Conservation (phyloP, 768 basidiomycete species). For the Calocybe gangraenosa region DNA sequence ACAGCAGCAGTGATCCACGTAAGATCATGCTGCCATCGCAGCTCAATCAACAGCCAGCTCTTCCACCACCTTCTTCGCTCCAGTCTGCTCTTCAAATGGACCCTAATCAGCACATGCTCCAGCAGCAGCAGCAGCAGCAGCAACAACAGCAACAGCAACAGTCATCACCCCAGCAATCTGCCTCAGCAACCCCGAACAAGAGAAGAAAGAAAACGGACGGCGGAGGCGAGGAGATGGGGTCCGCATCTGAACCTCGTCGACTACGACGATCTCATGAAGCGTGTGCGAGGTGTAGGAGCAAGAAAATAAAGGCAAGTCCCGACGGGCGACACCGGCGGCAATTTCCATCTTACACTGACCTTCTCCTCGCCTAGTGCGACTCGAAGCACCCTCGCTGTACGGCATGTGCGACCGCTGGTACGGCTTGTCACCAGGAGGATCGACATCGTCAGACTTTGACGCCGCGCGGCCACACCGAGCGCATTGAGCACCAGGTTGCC, state of each 20-base stretch:
- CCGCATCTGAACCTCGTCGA: constrained; percentile 70
- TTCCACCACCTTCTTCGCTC: constrained; percentile 41
- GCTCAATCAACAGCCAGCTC: constrained; percentile 25
- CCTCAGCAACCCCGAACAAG: constrained; percentile 35
- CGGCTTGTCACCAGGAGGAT: constrained; percentile 83
- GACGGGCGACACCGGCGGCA: constrained; percentile 77
- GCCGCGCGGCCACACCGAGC: constrained; percentile 79
- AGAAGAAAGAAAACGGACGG: constrained; percentile 56
- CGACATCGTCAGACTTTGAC: constrained; percentile 84
- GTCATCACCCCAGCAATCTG: constrained; percentile 18
- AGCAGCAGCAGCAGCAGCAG: constrained; percentile 35
- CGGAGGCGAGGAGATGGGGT: constrained; percentile 47
- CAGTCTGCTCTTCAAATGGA: constrained; percentile 71
- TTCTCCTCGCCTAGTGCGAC: constrained; percentile 61
- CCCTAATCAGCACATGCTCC: constrained; percentile 47
- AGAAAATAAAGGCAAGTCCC: constrained; percentile 90
- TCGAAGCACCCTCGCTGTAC: constrained; percentile 87
- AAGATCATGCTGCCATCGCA: constrained; percentile 34
- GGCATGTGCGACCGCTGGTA: constrained; percentile 77
- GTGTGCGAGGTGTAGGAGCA: constrained; percentile 89
- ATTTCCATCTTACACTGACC: constrained; percentile 53
- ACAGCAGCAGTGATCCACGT: constrained; percentile 15
- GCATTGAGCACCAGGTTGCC: constrained; percentile 72
- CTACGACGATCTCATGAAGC: constrained; percentile 88
- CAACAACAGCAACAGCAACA: constrained; percentile 35